Evolutionary conservation across 176 grass and related monocot genomes (phyloP), one percentile per base, ranked within the genome.

Genomic region (Ensete ventricosum): DNA sequence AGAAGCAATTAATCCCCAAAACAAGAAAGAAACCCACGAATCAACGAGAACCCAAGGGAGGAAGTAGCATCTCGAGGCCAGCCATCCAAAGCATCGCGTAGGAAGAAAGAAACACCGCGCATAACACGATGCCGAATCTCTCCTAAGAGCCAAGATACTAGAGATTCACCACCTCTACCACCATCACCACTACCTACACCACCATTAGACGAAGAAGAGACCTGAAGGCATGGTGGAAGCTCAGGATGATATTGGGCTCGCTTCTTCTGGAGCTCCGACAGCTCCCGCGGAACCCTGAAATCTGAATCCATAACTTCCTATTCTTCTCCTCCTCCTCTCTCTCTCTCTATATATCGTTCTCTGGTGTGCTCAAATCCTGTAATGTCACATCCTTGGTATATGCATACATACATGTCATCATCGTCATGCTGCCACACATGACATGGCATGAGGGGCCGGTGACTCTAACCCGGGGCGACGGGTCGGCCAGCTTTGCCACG

Each of bases 161-260:
- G 2, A 29, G 29, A 29, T 29, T 29, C 29, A 29, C 29, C 29
- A 29, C 29, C 29, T 25, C 24, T 25, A 25, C 24, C 24, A 25
- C 24, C 24, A 25, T 25, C 24, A 25, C 24, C 24, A 25, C 24
- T 1, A 25, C 24, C 24, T 25, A 25, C 24, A 29, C 29, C 2
- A 29, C 27, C 27, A 29, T 29, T 43, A 43, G 26, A 19, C 21
- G 50, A 17, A 26, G 19, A 8, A 14, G 34, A 11, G 13, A 85
- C 87, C 87, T 89, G 64, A 20, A 89, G 83, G 59, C 83, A 81
- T 20, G 77, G 77, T 51, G 87, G 83, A 6, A 89, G 74, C 73
- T 81, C 80, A 3, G 87, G 83, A 14, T 81, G 87, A 69, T 89
- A 81, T 22, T 81, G 53, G 2, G 77, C 24, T 53, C 87, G 79